Percentiles rank a stretch among this genome's conserved stretches.
These are phyloP conservation scores for Sclerotinia borealis DNA, from an alignment of 2,329 filamentous ascomycete genomes.

Conservation along the genomic window DNA sequence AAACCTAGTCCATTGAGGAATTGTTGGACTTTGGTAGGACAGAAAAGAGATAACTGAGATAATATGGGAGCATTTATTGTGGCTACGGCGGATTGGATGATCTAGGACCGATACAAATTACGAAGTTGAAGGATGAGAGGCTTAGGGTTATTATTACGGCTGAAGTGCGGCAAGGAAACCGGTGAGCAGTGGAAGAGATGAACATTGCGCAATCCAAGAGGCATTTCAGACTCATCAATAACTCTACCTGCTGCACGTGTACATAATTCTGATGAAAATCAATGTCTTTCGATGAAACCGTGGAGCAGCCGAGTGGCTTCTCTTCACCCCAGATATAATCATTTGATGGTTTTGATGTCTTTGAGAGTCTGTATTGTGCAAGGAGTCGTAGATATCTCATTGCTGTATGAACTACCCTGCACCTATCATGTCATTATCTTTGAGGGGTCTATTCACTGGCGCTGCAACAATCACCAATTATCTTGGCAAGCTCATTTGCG, in stretches of 20 bases:
- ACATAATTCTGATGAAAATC: not conserved
- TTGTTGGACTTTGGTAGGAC: not conserved
- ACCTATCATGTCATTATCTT: not conserved
- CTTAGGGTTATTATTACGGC: too few species aligned
- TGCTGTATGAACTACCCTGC: not conserved
- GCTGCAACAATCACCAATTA: too few species aligned
- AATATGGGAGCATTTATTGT: not conserved
- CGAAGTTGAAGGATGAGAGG: too few species aligned
- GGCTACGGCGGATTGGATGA: not conserved
- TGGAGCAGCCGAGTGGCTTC: not conserved
- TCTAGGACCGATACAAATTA: too few species aligned
- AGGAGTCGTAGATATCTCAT: not conserved
- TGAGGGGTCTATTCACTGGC: too few species aligned
- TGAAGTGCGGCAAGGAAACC: too few species aligned
- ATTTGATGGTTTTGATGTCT: too few species aligned
- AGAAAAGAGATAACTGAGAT: not conserved
- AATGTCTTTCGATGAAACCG: too few species aligned
- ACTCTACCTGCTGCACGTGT: not conserved
- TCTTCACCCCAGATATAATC: not conserved
- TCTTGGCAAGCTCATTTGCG: fast-evolving
- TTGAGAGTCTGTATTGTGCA: too few species aligned
- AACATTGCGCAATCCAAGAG: not conserved
- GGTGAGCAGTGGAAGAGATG: not conserved
- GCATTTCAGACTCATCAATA: not conserved
- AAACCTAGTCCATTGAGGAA: not conserved